These are phyloP conservation scores for Daldinia eschscholtzii DNA, from an alignment of 2,329 filamentous ascomycete genomes.

Conservation along the genomic window DNA sequence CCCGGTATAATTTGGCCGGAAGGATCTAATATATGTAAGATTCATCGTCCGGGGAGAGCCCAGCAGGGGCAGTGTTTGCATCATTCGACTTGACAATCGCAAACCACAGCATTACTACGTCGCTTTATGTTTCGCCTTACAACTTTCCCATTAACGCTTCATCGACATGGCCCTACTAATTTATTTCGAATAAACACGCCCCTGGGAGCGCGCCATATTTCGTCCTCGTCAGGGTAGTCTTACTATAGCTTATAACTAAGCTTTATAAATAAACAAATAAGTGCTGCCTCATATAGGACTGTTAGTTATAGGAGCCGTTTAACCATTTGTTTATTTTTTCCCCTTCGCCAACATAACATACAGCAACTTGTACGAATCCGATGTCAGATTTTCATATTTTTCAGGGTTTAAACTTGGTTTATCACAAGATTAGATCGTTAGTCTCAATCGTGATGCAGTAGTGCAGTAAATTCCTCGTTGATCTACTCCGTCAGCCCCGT, in stretches of 20 bases:
- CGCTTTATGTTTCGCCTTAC: constrained; percentile 9
- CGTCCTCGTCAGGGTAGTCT: constrained; percentile 19
- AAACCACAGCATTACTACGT: constrained; percentile 29
- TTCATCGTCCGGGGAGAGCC: constrained; percentile 39
- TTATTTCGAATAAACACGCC: constrained; percentile 12
- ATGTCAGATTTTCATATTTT: constrained; percentile 14
- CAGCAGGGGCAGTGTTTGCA: constrained; percentile 35
- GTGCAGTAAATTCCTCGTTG: constrained; percentile 21
- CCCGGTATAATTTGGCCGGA: constrained; percentile 33
- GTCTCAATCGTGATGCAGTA: constrained; percentile 25
- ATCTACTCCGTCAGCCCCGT: constrained; percentile 28
- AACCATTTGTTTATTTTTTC: background rate
- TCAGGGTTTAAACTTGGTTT: constrained; percentile 11
- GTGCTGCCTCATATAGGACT: constrained; percentile 13
- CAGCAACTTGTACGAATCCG: constrained; percentile 13
- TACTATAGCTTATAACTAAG: constrained; percentile 15
- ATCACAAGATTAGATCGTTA: constrained; percentile 6
- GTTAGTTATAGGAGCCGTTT: background rate
- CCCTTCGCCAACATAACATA: constrained; percentile 2
- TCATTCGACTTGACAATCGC: constrained; percentile 31
- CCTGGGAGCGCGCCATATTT: constrained; percentile 15
- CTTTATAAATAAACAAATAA: constrained; percentile 14
- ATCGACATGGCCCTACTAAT: constrained; percentile 15
- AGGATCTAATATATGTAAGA: constrained; percentile 44
- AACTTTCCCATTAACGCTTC: constrained; percentile 20